These are phyloP conservation scores for Nakataea oryzae DNA, from an alignment of 2,329 filamentous ascomycete genomes.

Conservation along the genomic window DNA sequence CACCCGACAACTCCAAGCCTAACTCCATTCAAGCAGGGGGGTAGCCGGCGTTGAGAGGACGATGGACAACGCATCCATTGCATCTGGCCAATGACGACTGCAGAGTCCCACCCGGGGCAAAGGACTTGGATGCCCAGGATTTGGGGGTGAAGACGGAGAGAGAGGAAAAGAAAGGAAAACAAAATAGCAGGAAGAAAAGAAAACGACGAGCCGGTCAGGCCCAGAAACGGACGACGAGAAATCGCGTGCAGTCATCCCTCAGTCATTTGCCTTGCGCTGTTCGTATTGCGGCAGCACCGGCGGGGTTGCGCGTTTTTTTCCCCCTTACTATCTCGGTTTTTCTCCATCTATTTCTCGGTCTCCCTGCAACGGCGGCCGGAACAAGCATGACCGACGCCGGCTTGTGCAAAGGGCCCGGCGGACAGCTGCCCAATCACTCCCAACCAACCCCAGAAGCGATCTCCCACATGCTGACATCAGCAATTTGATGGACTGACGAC, in stretches of 20 bases:
- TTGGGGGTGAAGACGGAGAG: neutral
- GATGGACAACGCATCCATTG: conserved; percentile 11
- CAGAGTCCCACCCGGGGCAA: neutral
- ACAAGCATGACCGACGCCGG: neutral
- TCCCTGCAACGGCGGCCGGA: neutral
- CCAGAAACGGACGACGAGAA: neutral
- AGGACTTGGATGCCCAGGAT: neutral
- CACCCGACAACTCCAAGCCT: neutral
- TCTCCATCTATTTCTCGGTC: too few relatives aligned
- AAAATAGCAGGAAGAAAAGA: neutral
- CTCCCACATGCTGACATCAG: neutral
- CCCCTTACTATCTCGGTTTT: neutral
- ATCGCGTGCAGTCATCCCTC: neutral
- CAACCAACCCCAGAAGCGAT: neutral
- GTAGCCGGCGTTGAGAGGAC: neutral
- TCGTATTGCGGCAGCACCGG: neutral
- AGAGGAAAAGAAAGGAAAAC: neutral
- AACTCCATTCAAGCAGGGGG: neutral
- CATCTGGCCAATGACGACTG: conserved; percentile 9
- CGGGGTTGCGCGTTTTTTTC: neutral
- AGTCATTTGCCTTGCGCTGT: neutral
- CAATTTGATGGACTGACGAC: neutral
- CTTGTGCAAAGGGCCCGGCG: neutral
- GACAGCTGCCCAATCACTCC: neutral
- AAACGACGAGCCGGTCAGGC: neutral